These are phyloP conservation scores for Fusarium sp. DNA, from an alignment of 2,329 filamentous ascomycete genomes.

Conservation along the genomic window DNA sequence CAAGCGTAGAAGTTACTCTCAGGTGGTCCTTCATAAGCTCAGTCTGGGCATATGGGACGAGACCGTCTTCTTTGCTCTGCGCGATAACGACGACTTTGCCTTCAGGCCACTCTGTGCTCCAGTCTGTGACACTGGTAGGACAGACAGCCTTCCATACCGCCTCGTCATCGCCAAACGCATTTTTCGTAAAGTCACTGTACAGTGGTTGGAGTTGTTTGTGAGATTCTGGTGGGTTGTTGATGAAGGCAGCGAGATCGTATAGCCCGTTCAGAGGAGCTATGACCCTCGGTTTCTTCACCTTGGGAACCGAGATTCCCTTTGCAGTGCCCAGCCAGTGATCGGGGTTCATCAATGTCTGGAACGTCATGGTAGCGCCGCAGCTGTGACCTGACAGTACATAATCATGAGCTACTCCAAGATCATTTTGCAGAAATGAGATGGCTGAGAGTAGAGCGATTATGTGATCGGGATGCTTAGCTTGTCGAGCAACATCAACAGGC, in stretches of 20 bases:
- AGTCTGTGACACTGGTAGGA: not conserved
- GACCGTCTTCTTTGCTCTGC: not conserved
- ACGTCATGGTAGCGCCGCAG: not conserved
- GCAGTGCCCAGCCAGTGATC: not conserved
- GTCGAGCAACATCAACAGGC: not conserved
- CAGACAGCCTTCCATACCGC: not conserved
- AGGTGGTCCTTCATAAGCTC: not conserved
- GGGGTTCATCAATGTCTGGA: not conserved
- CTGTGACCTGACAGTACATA: not conserved
- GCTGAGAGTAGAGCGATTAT: not conserved
- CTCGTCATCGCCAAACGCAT: not conserved
- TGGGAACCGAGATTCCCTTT: fast-evolving
- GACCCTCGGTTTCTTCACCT: not conserved
- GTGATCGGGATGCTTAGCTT: not conserved
- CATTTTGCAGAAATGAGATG: not conserved
- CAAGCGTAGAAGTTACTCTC: fast-evolving
- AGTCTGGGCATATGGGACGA: not conserved
- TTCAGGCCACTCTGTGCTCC: not conserved
- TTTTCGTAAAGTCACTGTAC: not conserved
- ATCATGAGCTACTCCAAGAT: not conserved
- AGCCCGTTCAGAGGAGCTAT: not conserved
- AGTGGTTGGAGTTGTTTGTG: not conserved
- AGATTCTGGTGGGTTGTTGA: not conserved
- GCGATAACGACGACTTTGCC: not conserved
- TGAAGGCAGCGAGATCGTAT: not conserved